Base-by-base conservation (phyloP, 306 rosid genomes). In the Dicorynia guianensis region DNA sequence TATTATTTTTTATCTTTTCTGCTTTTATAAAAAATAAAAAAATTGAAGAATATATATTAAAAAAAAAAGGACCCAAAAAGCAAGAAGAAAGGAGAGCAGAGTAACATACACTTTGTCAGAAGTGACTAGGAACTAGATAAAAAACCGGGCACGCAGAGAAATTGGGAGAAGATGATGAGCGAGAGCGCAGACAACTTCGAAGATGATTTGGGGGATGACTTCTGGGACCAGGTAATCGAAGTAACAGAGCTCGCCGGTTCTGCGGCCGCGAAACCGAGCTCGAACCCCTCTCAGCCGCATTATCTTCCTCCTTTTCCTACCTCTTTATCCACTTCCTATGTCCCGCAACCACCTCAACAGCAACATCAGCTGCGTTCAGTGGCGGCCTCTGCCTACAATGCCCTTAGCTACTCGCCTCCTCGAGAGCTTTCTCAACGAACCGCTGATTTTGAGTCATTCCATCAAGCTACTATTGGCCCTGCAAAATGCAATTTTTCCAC, bases 401-500 rank as follows among this genome's bases (percentile, higher is more conserved):
- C 56, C 53, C 4, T 76, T 14, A 60, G 70, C 48, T 86, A 76
- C 79, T 91, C 98, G 18, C 97, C 98, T 39, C 98, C 98, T 0
- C 96, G 93, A 38, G 90, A 83, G 71, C 92, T 94, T 61, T 88
- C 98, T 68, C 96, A 91, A 75, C 78, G 87, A 46, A 7, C 79
- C 55, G 3, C 78, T 7, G 19, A 12, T 57, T 57, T 54, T 12
- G 75, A 77, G 5, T 47, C 81, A 52, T 35, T 63, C 18, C 18
- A 71, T 67, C 15, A 34, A 43, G 67, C 73, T 12, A 71, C 87
- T 17, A 63, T 15, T 63, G 80, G 19, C 59, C 55, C 68, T 40
- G 64, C 65, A 56, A 79, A 83, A 60, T 58, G 50, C 49, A 57
- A 53, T 72, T 67, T 77, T 59, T 74, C 85, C 76, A 3, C 35